Evolutionary conservation across 441 rosid species (phyloP).

Genomic region (Euphorbia celastroides): DNA sequence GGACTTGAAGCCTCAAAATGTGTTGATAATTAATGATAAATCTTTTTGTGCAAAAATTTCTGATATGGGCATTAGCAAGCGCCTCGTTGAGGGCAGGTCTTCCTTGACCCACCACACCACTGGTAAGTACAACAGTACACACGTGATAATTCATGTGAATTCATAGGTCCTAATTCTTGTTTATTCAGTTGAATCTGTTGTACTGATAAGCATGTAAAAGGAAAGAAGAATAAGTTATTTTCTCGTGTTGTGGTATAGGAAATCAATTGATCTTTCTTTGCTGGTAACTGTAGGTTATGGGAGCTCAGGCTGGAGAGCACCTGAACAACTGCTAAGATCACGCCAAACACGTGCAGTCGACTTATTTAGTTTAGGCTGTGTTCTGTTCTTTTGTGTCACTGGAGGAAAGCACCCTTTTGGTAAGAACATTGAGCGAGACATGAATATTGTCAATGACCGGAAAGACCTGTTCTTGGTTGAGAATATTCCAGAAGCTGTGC

Average conservation of each 20-base stretch:
- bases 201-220: background rate
- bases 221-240: background rate
- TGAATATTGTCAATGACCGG: constrained; percentile 66
- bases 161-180: background rate
- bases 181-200: background rate
- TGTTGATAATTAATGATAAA: constrained; percentile 63
- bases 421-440: constrained; percentile 67
- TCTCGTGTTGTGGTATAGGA: no score
- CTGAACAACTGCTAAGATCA: constrained; percentile 76
- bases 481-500: constrained; percentile 79
- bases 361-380: constrained; percentile 89
- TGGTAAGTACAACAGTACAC: constrained; percentile 36
- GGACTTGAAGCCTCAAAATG: constrained; percentile 94
- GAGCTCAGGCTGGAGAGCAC: constrained; percentile 98
- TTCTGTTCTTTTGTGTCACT: constrained; percentile 74
- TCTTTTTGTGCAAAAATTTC: constrained; percentile 76
- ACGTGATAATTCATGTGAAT: background rate
- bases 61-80: constrained; percentile 96
- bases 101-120: constrained; percentile 71
- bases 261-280: constrained; percentile 7
- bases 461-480: constrained; percentile 88
- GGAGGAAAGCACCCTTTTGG: constrained; percentile 88
- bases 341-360: constrained; percentile 84
- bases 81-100: constrained; percentile 67
- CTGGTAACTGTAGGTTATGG: constrained; percentile 56